Base-by-base conservation (phyloP, 2,329 filamentous ascomycete species). In the Aspergillus fumigatus region DNA sequence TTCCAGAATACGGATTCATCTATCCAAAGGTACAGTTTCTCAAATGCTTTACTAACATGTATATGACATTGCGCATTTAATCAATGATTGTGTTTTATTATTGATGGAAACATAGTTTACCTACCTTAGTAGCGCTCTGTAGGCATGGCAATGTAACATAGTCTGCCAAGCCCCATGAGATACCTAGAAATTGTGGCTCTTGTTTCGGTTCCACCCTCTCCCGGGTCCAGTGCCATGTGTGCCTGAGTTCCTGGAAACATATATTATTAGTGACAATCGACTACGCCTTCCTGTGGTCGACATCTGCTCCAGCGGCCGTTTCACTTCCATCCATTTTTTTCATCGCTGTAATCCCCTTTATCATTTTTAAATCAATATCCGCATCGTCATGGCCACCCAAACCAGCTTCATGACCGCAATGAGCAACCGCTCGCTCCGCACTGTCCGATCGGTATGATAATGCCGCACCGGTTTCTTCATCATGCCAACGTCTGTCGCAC, bases 371-470 rank as follows among this genome's bases (percentile, higher is more conserved):
- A 21, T 45, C 21, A 45, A 14, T 4, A 47, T 23, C 23, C 4
- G 19, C 43, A 26, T 23, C 43, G 48, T 55, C 59, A 75, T 75
- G 73, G 68, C 72, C 54, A 62, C 65, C 54, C 63, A 70, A 50
- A 68, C 61, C 60, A 67, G 71, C 50, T 69, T 75, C 60, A 61
- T 67, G 59, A 75, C 78, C 58, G 84, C 84, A 48, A 83, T 85
- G 82, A 85, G 88, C 76, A 94, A 93, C 79, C 85, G 91, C 77
- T 92, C 90, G 70, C 85, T 96, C 70, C 88, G 91, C 63, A 88
- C 85, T 68, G 92, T 96, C 79, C 92, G 91, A 79, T 91, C 88
- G 70, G 91, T 92, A 79, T 66, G 84, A 72, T 38, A 14, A 38
- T 38, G 32, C 32, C 32, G 32, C 32, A 38, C 14, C 17, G 6